These are phyloP conservation scores for Parafenestella ontariensis DNA, from an alignment of 2,329 filamentous ascomycete species.

Conservation along the genomic window DNA sequence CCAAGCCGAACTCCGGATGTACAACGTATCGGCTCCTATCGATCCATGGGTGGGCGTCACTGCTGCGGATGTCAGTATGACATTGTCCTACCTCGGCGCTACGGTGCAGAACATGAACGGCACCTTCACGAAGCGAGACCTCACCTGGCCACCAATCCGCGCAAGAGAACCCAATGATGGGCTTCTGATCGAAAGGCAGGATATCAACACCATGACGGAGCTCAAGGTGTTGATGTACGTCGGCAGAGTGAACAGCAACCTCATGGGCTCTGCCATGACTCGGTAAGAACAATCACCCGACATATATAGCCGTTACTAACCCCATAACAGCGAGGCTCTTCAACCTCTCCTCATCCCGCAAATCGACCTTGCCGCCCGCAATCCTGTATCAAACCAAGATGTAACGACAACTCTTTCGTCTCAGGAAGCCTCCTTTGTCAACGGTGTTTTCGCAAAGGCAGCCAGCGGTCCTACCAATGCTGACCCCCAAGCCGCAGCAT, in stretches of 20 bases:
- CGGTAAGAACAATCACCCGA: slow-evolving; percentile 59
- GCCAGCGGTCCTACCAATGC: slow-evolving; percentile 56
- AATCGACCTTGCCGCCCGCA: slow-evolving; percentile 70
- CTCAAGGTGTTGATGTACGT: slow-evolving; percentile 72
- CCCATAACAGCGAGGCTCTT: slow-evolving; percentile 58
- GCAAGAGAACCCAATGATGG: slow-evolving; percentile 27
- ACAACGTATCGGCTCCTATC: slow-evolving; percentile 68
- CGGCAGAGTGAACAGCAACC: slow-evolving; percentile 68
- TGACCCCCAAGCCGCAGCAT: slow-evolving; percentile 52
- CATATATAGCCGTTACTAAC: slow-evolving; percentile 15
- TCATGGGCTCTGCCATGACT: slow-evolving; percentile 63
- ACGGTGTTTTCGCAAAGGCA: slow-evolving; percentile 70
- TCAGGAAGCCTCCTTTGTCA: slow-evolving; percentile 74
- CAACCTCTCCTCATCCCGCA: slow-evolving; percentile 71
- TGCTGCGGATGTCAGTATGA: slow-evolving; percentile 50
- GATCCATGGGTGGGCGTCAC: slow-evolving; percentile 54
- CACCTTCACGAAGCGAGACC: slow-evolving; percentile 40
- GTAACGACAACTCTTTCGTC: slow-evolving; percentile 71
- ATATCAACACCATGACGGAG: slow-evolving; percentile 37
- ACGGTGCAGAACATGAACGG: slow-evolving; percentile 50
- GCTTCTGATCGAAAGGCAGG: slow-evolving; percentile 37
- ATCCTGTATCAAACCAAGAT: slow-evolving; percentile 53
- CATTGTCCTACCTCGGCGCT: slow-evolving; percentile 51
- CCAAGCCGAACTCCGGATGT: slow-evolving; percentile 78
- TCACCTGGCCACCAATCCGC: slow-evolving; percentile 35